Evolutionary conservation across 371 early-diverging fungal species (phyloP).

Genomic region (Entomophthora muscae): DNA sequence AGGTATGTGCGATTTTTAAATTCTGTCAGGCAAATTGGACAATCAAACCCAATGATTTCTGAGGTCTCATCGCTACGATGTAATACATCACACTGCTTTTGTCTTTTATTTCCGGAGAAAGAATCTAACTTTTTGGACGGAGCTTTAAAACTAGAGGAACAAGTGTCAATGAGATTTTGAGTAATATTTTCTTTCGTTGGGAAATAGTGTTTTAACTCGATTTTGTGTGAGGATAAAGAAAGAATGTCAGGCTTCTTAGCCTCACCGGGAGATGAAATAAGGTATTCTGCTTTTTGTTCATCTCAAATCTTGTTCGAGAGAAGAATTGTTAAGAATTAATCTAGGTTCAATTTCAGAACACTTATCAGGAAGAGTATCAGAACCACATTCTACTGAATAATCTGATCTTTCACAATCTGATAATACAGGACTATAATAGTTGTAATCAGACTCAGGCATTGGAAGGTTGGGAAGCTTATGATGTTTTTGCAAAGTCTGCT

Average conservation of each 20-base stretch:
- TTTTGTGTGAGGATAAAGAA: neutral
- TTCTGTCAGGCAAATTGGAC: neutral
- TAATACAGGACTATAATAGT: no score
- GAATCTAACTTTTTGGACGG: neutral
- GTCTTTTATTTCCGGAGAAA: neutral
- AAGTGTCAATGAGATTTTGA: neutral
- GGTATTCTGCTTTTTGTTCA: neutral
- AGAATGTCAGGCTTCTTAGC: neutral
- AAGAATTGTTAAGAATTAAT: neutral
- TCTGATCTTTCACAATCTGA: no score
- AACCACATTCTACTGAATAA: no score
- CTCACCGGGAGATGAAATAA: no score
- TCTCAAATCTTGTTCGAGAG: neutral
- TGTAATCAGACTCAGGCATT: no score
- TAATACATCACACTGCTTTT: neutral
- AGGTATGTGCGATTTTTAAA: neutral
- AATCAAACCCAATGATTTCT: neutral
- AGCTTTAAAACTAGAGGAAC: neutral
- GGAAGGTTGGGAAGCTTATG: no score
- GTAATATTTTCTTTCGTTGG: neutral
- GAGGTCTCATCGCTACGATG: neutral
- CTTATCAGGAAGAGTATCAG: no score
- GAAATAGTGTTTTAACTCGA: neutral
- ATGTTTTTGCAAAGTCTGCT: no score
- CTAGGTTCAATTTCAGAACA: no score